Base-by-base conservation (phyloP, 371 early-diverging fungal genomes). In the Mucor indicus region DNA sequence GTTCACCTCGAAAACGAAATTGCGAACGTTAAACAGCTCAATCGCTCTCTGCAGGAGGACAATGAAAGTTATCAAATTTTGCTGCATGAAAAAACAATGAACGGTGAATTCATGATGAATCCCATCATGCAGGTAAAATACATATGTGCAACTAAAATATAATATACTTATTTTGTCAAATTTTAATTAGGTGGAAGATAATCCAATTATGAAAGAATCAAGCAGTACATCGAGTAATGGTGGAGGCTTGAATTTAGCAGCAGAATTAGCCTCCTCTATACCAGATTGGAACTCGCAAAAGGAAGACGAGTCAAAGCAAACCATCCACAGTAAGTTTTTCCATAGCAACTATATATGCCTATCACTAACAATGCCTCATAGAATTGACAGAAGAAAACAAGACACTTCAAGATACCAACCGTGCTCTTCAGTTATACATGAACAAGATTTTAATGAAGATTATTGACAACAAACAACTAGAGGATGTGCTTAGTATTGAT, bases 1-100 rank as follows among this genome's bases (percentile, higher is more conserved):
- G 63, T 65, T 37, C 65, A 72, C 32, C 67, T 87, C 16, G 81
- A 84, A 46, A 65, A 73, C 25, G 81, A 87, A 38, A 63, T 79
- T 16, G 51, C 53, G 39, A 85, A 85, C 58, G 72, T 87, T 11
- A 81, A 80, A 32, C 79, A 83, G 30, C 52, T 89, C 44, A 90
- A 90, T 60, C 72, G 69, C 44, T 72, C 81, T 2, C 63, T 91
- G 42, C 81, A 83, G 83, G 90, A 91, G 52, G 93, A 91, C 40
- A 90, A 87, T 64, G 93, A 91, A 62, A 81, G 87, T 36, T 91
- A 84, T 65, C 92, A 91, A 60, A 67, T 87, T 21, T 67, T 93
- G 41, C 55, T 91, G 50, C 87, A 88, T 42, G 87, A 90, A 68
- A 85, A 82, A 57, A 86, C 91, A 4, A 82, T 90, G 64, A 85